Evolutionary conservation across 2,329 filamentous ascomycete genomes (phyloP), one percentile per base, ranked within the genome.

Genomic region (Chrysoporthe cubensis): DNA sequence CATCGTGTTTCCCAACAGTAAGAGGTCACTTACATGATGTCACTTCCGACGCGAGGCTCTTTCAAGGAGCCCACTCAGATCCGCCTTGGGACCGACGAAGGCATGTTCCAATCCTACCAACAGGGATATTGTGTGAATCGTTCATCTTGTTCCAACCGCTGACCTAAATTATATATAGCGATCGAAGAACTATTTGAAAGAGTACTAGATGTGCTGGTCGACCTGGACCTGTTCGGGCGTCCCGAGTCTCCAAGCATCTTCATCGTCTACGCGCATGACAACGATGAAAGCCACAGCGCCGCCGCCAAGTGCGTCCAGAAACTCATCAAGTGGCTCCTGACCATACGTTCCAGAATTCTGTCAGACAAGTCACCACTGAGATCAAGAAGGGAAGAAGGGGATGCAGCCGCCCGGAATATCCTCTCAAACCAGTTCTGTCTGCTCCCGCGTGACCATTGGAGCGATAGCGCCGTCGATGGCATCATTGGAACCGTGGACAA

Each of bases 221-320:
- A 44, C 8, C 43, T 44, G 11, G 43, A 44, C 16, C 43, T 44
- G 11, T 44, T 44, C 43, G 43, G 43, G 16, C 43, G 11, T 11
- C 43, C 43, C 43, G 43, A 44, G 7, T 44, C 62, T 3, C 62
- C 62, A 1, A 37, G 5, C 40, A 21, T 64, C 26, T 64, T 64
- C 42, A 46, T 64, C 8, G 50, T 57, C 1, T 64, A 64, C 11
- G 62, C 62, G 2, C 62, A 64, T 18, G 26, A 64, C 6, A 57
- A 64, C 18, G 7, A 21, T 1, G 32, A 57, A 2, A 18, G 46
- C 3, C 48, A 50, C 1, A 37, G 9, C 14, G 62, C 52, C 1
- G 2, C 34, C 21, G 50, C 43, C 7, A 21, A 9, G 11, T 57
- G 52, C 26, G 50, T 57, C 37, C 50, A 18, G 5, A 57, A 21